Evolutionary conservation across 202 grass and related monocot species (phyloP), one percentile per base, ranked within the genome.

Genomic region (Miscanthus sacchariflorus): DNA sequence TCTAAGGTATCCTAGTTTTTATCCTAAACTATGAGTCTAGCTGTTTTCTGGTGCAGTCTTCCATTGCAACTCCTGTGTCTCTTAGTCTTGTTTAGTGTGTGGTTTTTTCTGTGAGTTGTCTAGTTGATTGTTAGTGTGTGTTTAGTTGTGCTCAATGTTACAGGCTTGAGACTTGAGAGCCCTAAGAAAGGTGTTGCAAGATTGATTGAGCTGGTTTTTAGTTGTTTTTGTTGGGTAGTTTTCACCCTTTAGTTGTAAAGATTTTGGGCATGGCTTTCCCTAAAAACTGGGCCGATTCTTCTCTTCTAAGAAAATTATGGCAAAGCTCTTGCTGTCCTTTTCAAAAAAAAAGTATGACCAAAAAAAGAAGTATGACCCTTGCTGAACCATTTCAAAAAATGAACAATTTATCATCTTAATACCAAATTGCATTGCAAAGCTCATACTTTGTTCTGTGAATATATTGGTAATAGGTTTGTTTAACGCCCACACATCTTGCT

Each of bases 401-500:
- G 33, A 85, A 13, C 14, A 87, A 48, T 44, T 67, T 66, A 9
- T 43, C n/a, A 49, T 65, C 40, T 43, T 14, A 25, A 56, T 14
- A 66, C 30, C 1, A 76, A 76, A 66, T 0, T 76, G 18, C 14
- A 79, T 72, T 18, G 38, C 2, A 80, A 35, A 5, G 10, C 9
- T 75, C 63, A 36, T 61, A 82, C 3, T 27, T 70, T 92, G 28
- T 71, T 67, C 17, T 3, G 19, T 4, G 27, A 80, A 44, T 91
- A 23, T 18, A 77, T 70, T 23, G 33, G 7, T 38, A 80, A 45
- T 82, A 98, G 96, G 87, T 98, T 43, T 87, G 90, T 27, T 61
- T 98, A 68, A 94, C 93, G 18, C 74, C 92, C 23, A 96, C 96
- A 6, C 93, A 98, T 83, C 87, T 98, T 2, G 92, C 93, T 24